Evolutionary conservation across 78 protist genomes (phyloP).

Genomic region (Dictyostelium intermedium): DNA sequence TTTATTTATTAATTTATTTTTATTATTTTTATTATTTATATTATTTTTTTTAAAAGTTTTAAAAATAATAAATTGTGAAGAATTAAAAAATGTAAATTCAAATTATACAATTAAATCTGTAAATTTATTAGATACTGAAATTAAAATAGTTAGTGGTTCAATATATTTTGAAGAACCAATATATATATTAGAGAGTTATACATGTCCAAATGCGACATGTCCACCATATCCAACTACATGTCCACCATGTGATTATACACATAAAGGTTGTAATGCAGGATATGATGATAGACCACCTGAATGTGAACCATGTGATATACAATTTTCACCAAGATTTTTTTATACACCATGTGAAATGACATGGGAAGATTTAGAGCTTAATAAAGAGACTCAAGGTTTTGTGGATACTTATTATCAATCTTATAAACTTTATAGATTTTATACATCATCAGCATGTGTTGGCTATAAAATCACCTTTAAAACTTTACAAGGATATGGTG

Average conservation of each 20-base stretch:
- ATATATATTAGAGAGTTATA: constrained; percentile 30
- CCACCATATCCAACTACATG: neutral
- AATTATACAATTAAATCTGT: constrained; percentile 34
- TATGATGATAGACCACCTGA: constrained; percentile 6
- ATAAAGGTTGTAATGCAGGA: constrained; percentile 26
- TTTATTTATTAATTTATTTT: neutral
- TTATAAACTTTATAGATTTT: neutral
- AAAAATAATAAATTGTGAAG: neutral
- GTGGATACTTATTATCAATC: neutral
- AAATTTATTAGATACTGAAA: constrained; percentile 17
- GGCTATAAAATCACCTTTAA: constrained; percentile 5
- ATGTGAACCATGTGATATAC: neutral
- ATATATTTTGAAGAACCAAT: constrained; percentile 12
- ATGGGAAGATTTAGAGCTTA: neutral
- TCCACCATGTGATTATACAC: constrained; percentile 70
- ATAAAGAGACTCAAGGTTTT: neutral
- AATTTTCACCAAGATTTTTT: neutral
- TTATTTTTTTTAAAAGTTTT: neutral
- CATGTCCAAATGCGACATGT: constrained; percentile 41
- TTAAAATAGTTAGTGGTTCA: neutral
- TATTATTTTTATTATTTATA: neutral
- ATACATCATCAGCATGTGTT: neutral
- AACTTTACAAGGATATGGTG: neutral
- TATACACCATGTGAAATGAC: neutral
- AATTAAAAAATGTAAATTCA: neutral